phyloP scores from a whole-genome alignment of 306 rosid species.

The Fagus sylvatica region DNA sequence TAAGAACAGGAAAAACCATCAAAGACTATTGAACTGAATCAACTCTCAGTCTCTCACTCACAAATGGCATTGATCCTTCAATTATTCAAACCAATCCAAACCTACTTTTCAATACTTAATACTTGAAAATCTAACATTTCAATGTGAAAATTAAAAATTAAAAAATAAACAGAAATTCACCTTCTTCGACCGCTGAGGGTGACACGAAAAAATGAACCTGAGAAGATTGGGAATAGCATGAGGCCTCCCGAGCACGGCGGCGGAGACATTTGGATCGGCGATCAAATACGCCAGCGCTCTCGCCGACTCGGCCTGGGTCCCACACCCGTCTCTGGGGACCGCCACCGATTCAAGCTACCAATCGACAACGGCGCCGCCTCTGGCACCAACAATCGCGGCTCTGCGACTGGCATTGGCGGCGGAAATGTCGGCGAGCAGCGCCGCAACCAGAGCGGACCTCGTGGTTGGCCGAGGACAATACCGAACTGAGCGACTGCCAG shows the following conservation, averaged over 20 bases:
- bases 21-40: background rate
- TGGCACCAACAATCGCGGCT: too few relatives aligned
- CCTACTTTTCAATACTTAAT: background rate
- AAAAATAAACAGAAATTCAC: slow-evolving; percentile 28
- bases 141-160: slow-evolving; percentile 5
- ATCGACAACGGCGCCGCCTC: too few relatives aligned
- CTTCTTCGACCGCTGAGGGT: slow-evolving; percentile 77
- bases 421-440: slow-evolving; percentile 80
- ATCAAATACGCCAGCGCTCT: too few relatives aligned
- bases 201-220: slow-evolving; percentile 83
- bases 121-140: background rate
- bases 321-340: too few relatives aligned
- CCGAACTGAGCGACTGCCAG: too few relatives aligned
- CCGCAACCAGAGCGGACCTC: slow-evolving; percentile 93
- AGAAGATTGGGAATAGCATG: slow-evolving; percentile 84
- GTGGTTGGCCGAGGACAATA: slow-evolving; percentile 85
- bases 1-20: too few relatives aligned
- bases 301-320: too few relatives aligned
- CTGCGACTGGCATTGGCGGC: too few relatives aligned
- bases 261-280: too few relatives aligned
- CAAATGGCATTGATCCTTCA: slow-evolving; percentile 9
- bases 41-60: background rate
- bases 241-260: too few relatives aligned
- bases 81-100: slow-evolving; percentile 10
- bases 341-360: too few relatives aligned